phyloP scores from a whole-genome alignment of 306 rosid genomes.

The Pyrus communis region DNA sequence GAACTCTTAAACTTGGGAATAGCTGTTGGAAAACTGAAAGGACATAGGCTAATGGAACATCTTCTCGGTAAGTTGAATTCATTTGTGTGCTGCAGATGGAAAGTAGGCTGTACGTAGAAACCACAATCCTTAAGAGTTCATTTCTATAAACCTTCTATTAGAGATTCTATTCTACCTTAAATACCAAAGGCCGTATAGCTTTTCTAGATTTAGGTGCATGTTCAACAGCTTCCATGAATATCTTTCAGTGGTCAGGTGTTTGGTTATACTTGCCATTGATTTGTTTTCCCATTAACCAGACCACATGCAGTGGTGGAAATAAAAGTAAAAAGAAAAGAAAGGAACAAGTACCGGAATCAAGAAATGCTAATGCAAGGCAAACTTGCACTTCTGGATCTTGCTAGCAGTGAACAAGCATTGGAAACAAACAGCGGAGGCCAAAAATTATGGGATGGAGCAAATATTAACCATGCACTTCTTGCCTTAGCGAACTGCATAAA shows the following conservation, averaged over 20 bases:
- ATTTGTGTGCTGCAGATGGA: neutral
- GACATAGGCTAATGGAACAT: slow-evolving; percentile 55
- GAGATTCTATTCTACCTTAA: neutral
- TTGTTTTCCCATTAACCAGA: slow-evolving; percentile 25
- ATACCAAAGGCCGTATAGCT: neutral
- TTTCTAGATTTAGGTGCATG: neutral
- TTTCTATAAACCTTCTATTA: neutral
- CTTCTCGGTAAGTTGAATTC: slow-evolving; percentile 36
- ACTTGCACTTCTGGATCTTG: slow-evolving; percentile 65
- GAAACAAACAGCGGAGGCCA: slow-evolving; percentile 52
- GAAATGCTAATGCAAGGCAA: slow-evolving; percentile 35
- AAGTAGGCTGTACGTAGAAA: neutral
- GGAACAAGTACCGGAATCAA: slow-evolving; percentile 48
- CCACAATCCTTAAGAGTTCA: neutral
- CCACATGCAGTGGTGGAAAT: slow-evolving; percentile 62
- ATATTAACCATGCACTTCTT: slow-evolving; percentile 61
- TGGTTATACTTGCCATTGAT: neutral
- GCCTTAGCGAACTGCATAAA: slow-evolving; percentile 63
- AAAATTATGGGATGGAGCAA: slow-evolving; percentile 59
- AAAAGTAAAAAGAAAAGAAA: slow-evolving; percentile 46
- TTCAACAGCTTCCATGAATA: neutral
- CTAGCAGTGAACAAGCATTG: slow-evolving; percentile 57
- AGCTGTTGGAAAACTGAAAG: slow-evolving; percentile 57
- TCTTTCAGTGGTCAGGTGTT: neutral
- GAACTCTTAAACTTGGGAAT: slow-evolving; percentile 51